Evolutionary conservation across 495 filamentous ascomycete genomes (phyloP), one percentile per base, ranked within the genome.

Genomic region (Aspergillus cavernicola): DNA sequence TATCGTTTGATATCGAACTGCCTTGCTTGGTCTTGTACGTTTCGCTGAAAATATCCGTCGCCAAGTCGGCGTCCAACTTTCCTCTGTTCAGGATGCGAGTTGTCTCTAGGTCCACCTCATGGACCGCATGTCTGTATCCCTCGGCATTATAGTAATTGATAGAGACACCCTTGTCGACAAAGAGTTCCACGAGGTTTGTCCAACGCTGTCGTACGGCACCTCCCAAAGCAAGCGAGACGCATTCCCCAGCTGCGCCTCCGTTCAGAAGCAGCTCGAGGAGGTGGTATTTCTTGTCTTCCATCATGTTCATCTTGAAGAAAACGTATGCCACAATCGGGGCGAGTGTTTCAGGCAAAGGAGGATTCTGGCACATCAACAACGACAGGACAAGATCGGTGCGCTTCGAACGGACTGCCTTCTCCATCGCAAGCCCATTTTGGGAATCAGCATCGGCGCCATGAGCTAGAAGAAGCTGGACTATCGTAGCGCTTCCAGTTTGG

Each of bases 361-460:
- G 52, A 15, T 54, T 54, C 12, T 33, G 52, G 7, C 12, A 40
- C 31, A 54, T 44, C 15, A 54, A n/a, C 20, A 54, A 11, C 24
- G 43, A 54, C 6, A 54, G 35, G 12, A 24, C 26, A 11, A 54
- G 16, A n/a, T 54, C 52, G 23, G 28, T 46, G 20, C 52, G 52
- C 16, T 36, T 28, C 13, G 52, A 13, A 4, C 33, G 35, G 7
- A 54, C 24, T 1, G 52, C 52, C 11, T 47, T 36, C 29, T 54
- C 52, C 52, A 54, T 35, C 11, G 52, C 52, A 20, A 46, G 8
- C 4, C 42, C 52, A 32, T 46, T 47, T 4, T 53, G 19, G 7
- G 41, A 40, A 12, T 47, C 32, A 11, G 52, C 52, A n/a, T 54
- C 42, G 11, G 52, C 52, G 2, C 52, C 52, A 20, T 54, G 42